A percentile compares a stretch with the other conserved stretches of the same genome.
Evolutionary conservation across 2,329 filamentous ascomycete genomes (phyloP).

Genomic region (Colletotrichum liriopes): DNA sequence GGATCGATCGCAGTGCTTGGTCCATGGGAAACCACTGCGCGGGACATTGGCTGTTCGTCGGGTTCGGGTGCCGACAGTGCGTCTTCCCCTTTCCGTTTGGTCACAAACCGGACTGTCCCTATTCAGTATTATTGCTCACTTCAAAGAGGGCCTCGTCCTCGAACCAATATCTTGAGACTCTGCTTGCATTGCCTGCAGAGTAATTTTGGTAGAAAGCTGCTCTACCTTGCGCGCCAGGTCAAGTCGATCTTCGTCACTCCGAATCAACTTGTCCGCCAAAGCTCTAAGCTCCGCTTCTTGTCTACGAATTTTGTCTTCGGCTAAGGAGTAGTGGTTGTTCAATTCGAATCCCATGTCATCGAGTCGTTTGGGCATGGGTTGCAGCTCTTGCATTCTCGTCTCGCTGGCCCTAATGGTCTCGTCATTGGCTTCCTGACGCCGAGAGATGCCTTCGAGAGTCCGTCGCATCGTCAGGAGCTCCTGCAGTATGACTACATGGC

Average conservation of each 20-base stretch:
- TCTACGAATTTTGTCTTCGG: slow-evolving; percentile 12
- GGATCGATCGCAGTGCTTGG: neutral
- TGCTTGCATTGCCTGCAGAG: slow-evolving; percentile 10
- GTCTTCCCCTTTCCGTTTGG: neutral
- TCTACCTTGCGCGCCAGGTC: slow-evolving; percentile 11
- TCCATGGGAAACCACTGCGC: neutral
- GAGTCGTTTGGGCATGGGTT: slow-evolving; percentile 16
- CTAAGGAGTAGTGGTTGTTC: slow-evolving; percentile 3
- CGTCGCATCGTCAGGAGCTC: slow-evolving; percentile 17
- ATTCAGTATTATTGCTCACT: neutral
- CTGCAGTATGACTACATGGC: slow-evolving; percentile 6
- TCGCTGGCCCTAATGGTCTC: slow-evolving; percentile 9
- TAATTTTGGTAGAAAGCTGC: neutral
- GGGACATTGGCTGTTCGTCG: neutral
- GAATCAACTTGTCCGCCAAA: slow-evolving; percentile 7
- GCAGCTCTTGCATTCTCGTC: slow-evolving; percentile 9
- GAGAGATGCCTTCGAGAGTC: slow-evolving; percentile 6
- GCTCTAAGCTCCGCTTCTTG: slow-evolving; percentile 8
- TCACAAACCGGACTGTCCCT: neutral
- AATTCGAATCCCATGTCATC: slow-evolving; percentile 18
- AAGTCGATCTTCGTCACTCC: slow-evolving; percentile 5
- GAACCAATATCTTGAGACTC: neutral
- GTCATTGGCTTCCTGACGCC: slow-evolving; percentile 7
- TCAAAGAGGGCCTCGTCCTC: neutral
- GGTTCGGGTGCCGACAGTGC: neutral